Conservation (phyloP, 176 grass and related monocot genomes). For the Eragrostis nindensis region DNA sequence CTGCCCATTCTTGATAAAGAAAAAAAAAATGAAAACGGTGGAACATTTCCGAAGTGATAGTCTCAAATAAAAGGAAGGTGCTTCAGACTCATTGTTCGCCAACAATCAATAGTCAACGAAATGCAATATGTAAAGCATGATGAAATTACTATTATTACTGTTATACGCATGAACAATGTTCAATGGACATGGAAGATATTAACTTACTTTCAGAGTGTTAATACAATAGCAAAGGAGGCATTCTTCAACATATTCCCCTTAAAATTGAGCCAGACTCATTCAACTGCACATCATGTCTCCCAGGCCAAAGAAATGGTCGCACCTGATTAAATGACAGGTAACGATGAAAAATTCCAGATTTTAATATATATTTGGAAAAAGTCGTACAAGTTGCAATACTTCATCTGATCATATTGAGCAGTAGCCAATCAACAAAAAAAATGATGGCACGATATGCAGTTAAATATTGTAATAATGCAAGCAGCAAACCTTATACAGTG, state of each 20-base stretch:
- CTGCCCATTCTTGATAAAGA: neutral
- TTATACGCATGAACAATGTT: neutral
- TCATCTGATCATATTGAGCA: neutral
- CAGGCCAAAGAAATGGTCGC: neutral
- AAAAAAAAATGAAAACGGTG: neutral
- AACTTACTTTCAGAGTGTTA: neutral
- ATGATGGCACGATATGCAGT: no score
- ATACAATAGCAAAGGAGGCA: neutral
- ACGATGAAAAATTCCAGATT: neutral
- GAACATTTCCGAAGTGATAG: no score
- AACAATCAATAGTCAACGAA: neutral
- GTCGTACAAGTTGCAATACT: neutral
- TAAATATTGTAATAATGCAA: no score
- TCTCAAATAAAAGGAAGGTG: no score
- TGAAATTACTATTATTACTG: neutral
- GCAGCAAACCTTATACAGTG: no score
- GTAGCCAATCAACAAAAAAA: neutral
- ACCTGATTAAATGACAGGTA: neutral
- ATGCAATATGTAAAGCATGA: conserved; percentile 22
- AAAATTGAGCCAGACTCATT: neutral
- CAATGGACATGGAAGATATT: neutral
- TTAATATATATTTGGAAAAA: neutral
- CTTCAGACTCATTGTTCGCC: neutral
- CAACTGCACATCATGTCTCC: neutral
- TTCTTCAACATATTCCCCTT: no score